phyloP scores from a whole-genome alignment of 1,284 basidiomycete species.

The Phaffia rhodozyma region DNA sequence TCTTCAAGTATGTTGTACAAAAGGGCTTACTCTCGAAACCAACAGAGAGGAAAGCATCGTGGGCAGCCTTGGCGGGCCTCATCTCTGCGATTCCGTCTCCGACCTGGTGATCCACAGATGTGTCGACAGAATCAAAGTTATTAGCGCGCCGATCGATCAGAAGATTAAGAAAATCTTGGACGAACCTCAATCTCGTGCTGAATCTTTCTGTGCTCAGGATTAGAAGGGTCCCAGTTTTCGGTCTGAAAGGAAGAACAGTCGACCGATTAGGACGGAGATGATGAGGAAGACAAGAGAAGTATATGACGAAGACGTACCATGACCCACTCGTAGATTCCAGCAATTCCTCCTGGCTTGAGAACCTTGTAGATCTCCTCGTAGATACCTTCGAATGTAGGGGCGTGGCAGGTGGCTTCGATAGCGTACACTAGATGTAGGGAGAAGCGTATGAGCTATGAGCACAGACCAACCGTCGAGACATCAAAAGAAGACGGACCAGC shows the following conservation, averaged over 20 bases:
- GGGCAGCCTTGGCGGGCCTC: constrained; percentile 62
- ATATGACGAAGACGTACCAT: constrained; percentile 1
- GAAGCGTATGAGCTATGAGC: constrained; percentile 3
- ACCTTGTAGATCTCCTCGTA: constrained; percentile 90
- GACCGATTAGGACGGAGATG: neutral
- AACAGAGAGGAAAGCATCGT: constrained; percentile 67
- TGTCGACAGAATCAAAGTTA: neutral
- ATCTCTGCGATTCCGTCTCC: constrained; percentile 98
- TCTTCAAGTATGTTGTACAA: neutral
- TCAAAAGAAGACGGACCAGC: constrained; percentile 47
- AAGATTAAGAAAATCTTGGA: neutral
- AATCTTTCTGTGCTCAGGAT: constrained; percentile 78
- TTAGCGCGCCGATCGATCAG: neutral
- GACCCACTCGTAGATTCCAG: constrained; percentile 40
- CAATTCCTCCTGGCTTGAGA: constrained; percentile 90
- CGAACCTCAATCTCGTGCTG: constrained; percentile 68
- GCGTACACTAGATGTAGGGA: constrained; percentile 57
- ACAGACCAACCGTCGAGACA: neutral
- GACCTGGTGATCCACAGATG: constrained; percentile 34
- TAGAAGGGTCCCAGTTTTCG: constrained; percentile 77
- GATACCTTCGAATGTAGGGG: constrained; percentile 88
- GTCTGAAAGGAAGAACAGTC: constrained; percentile 42
- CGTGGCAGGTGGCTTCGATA: constrained; percentile 95
- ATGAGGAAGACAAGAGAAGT: constrained; percentile 35
- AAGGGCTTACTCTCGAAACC: constrained; percentile 54